Percentiles rank a stretch among this genome's conserved stretches.
Evolutionary conservation across 805 yeast genomes (phyloP).

Genomic region (Brettanomyces sp.): DNA sequence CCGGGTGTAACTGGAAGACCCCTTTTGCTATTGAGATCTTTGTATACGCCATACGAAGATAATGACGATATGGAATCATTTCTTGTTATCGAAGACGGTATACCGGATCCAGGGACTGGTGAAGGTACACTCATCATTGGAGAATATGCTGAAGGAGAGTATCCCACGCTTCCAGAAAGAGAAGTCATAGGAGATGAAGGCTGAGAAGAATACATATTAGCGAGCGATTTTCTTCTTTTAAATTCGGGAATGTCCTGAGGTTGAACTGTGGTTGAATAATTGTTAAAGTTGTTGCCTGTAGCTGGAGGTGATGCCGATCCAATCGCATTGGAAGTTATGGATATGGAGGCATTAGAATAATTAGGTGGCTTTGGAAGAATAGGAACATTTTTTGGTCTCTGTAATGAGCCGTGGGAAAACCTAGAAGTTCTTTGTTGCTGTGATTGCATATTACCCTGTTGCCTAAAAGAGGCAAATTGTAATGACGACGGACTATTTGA

Average conservation of each 20-base stretch:
- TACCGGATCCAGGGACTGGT: conserved; percentile 9
- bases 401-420: background rate
- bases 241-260: conserved; percentile 23
- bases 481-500: background rate
- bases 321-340: conserved; percentile 13
- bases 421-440: background rate
- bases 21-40: conserved; percentile 19
- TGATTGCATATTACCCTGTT: conserved; percentile 1
- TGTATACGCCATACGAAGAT: conserved; percentile 17
- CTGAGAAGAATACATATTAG: conserved; percentile 12
- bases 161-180: conserved; percentile 3
- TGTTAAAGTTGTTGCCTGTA: conserved; percentile 7
- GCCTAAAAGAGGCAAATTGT: background rate
- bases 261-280: conserved; percentile 11
- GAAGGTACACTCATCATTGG: conserved; percentile 12
- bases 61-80: conserved; percentile 17
- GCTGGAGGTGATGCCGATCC: conserved; percentile 9
- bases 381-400: conserved; percentile 23
- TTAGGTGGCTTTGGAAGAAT: conserved; percentile 24
- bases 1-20: conserved; percentile 11
- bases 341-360: conserved; percentile 11
- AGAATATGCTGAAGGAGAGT: conserved; percentile 11
- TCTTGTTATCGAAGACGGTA: conserved; percentile 14
- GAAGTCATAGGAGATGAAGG: conserved; percentile 19
- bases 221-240: conserved; percentile 24